Conservation (phyloP, 441 rosid species). For the Croton laevigatus region DNA sequence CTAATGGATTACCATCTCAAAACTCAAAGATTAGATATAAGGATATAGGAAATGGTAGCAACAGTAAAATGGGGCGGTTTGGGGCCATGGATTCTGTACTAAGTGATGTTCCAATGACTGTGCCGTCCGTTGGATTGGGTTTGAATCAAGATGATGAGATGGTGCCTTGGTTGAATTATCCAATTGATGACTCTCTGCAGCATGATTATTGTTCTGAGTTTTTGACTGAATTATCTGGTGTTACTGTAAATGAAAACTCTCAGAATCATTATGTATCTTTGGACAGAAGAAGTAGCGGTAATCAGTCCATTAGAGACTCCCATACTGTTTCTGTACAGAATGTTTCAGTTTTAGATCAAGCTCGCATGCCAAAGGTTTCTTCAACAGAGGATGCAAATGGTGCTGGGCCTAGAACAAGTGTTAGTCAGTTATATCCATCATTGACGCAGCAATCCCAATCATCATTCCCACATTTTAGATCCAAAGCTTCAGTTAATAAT, state of each 20-base stretch:
- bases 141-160: constrained; percentile 66
- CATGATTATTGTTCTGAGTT: constrained; percentile 54
- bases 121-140: constrained; percentile 47
- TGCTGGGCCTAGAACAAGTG: constrained; percentile 28
- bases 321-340: constrained; percentile 25
- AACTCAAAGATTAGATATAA: constrained; percentile 34
- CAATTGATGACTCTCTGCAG: constrained; percentile 42
- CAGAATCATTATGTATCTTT: constrained; percentile 41
- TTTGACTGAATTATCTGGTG: constrained; percentile 58
- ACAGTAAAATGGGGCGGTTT: constrained; percentile 28
- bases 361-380: constrained; percentile 26
- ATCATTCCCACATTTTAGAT: constrained; percentile 40
- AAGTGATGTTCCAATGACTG: constrained; percentile 51
- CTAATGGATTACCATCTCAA: constrained; percentile 29
- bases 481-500: constrained; percentile 33
- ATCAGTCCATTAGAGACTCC: constrained; percentile 29
- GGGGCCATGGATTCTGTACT: constrained; percentile 30
- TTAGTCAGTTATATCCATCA: constrained; percentile 30
- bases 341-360: constrained; percentile 31
- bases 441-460: constrained; percentile 34
- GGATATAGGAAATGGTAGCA: constrained; percentile 34
- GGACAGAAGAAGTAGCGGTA: constrained; percentile 31
- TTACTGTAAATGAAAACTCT: constrained; percentile 43
- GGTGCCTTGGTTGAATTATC: constrained; percentile 69
- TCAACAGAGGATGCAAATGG: constrained; percentile 27